Conservation (phyloP, 805 yeast genomes). For the Pichia pseudocactophila region DNA sequence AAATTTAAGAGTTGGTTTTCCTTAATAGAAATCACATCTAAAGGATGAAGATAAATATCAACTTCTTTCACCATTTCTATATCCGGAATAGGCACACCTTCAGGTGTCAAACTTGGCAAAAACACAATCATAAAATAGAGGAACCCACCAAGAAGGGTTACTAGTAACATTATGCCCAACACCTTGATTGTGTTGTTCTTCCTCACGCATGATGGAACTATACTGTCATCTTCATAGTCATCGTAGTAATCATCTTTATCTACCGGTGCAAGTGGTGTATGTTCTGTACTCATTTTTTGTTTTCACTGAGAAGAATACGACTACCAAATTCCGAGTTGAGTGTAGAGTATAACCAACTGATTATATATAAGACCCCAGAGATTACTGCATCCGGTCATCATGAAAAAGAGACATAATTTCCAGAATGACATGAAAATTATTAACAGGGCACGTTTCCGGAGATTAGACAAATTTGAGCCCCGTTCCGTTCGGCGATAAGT, state of each 20-base stretch:
- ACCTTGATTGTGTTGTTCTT: slow-evolving; percentile 9
- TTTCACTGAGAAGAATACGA: no score
- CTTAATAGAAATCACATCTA: no score
- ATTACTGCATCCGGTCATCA: no score
- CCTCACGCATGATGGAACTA: slow-evolving; percentile 7
- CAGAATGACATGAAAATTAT: no score
- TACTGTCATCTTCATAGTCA: slow-evolving; percentile 14
- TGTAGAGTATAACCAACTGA: no score
- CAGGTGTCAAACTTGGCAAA: slow-evolving; percentile 28
- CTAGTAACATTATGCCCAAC: slow-evolving; percentile 6
- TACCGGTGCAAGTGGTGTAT: slow-evolving; percentile 7
- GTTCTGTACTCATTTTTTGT: slow-evolving; percentile 4
- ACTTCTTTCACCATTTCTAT: slow-evolving; percentile 18
- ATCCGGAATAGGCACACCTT: slow-evolving; percentile 21
- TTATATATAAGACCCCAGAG: no score
- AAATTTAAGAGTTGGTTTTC: slow-evolving; percentile 17
- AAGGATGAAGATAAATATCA: slow-evolving; percentile 24
- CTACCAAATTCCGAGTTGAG: no score
- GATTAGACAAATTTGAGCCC: no score
- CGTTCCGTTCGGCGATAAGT: no score
- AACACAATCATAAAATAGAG: slow-evolving; percentile 24
- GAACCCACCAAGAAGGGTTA: slow-evolving; percentile 9
- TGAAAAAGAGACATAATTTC: background rate
- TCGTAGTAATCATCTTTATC: slow-evolving; percentile 7
- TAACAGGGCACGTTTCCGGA: no score